Evolutionary conservation across 345 rosid genomes (phyloP).

Genomic region (Atalantia buxifolia): DNA sequence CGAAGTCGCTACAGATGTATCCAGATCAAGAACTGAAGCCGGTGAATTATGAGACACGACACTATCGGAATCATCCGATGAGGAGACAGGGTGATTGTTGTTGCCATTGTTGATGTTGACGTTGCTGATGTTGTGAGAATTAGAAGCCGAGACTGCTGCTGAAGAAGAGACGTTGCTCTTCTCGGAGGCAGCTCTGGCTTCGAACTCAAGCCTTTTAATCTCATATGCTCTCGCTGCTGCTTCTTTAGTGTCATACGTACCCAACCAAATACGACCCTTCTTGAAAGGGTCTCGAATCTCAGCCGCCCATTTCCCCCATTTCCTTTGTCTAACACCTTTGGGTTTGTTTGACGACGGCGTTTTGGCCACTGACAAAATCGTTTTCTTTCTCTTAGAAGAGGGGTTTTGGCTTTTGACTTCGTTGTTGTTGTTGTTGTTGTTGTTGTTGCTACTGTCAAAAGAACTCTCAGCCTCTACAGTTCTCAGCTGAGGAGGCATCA

Average conservation of each 20-base stretch:
- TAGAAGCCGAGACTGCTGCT: slow-evolving; percentile 1
- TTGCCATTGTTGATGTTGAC: neutral
- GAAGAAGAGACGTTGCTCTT: slow-evolving; percentile 21
- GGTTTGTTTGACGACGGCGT: slow-evolving; percentile 13
- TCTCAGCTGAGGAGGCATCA: neutral
- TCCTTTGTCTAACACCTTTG: slow-evolving; percentile 75
- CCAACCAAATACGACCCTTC: slow-evolving; percentile 67
- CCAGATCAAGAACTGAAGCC: slow-evolving; percentile 45
- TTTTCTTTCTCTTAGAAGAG: slow-evolving; percentile 19
- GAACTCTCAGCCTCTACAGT: slow-evolving; percentile 46
- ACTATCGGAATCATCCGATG: slow-evolving; percentile 47
- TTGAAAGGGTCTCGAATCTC: slow-evolving; percentile 69
- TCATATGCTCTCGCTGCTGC: slow-evolving; percentile 80
- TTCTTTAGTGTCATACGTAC: slow-evolving; percentile 64
- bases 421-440: slow-evolving; percentile 10
- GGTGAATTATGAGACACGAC: slow-evolving; percentile 57
- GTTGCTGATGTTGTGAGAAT: slow-evolving; percentile 2
- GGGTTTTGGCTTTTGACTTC: slow-evolving; percentile 32
- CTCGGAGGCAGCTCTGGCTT: slow-evolving; percentile 38
- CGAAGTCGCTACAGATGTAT: slow-evolving; percentile 30
- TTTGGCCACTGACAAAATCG: slow-evolving; percentile 12
- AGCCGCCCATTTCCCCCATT: slow-evolving; percentile 97
- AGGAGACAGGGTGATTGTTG: slow-evolving; percentile 6
- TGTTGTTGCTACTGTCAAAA: slow-evolving; percentile 40
- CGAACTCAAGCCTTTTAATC: slow-evolving; percentile 58